These are phyloP conservation scores for Gamarada debralockiae DNA, from an alignment of 495 filamentous ascomycete genomes.

Conservation along the genomic window DNA sequence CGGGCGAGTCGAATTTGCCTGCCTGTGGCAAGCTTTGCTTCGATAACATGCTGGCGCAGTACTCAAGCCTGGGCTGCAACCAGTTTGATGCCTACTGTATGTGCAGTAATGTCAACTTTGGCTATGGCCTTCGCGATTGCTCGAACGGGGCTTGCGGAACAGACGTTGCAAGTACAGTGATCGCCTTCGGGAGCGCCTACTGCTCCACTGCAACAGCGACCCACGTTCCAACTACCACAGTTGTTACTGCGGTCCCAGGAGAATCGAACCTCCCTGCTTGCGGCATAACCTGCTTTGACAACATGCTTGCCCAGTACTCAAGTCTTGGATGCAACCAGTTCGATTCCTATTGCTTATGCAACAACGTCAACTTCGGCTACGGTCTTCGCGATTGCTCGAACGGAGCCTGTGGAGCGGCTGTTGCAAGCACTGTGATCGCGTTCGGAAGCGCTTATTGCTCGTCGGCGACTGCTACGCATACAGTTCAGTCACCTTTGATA, in stretches of 20 bases:
- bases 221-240: not conserved
- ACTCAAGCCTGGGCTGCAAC: constrained; percentile 55
- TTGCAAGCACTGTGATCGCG: constrained; percentile 11
- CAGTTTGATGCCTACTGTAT: constrained; percentile 58
- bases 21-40: constrained; percentile 58
- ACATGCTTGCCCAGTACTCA: constrained; percentile 62
- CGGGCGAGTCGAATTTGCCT: not conserved
- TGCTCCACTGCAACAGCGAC: not conserved
- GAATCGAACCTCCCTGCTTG: not conserved
- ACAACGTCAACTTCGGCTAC: constrained; percentile 58
- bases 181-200: constrained; percentile 9
- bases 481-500: not conserved
- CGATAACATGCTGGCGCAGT: constrained; percentile 64
- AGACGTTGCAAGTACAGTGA: constrained; percentile 13
- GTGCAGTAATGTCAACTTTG: constrained; percentile 64
- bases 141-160: constrained; percentile 56
- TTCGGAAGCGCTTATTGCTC: constrained; percentile 14
- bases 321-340: constrained; percentile 54
- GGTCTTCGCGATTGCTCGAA: constrained; percentile 76
- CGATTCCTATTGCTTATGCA: constrained; percentile 68
- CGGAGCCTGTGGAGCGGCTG: constrained; percentile 52
- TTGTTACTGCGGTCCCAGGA: not conserved
- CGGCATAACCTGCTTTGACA: constrained; percentile 64
- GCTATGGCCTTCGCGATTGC: constrained; percentile 76
- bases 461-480: not conserved